Base-by-base conservation (phyloP, 306 rosid genomes). In the Casuarina glauca region DNA sequence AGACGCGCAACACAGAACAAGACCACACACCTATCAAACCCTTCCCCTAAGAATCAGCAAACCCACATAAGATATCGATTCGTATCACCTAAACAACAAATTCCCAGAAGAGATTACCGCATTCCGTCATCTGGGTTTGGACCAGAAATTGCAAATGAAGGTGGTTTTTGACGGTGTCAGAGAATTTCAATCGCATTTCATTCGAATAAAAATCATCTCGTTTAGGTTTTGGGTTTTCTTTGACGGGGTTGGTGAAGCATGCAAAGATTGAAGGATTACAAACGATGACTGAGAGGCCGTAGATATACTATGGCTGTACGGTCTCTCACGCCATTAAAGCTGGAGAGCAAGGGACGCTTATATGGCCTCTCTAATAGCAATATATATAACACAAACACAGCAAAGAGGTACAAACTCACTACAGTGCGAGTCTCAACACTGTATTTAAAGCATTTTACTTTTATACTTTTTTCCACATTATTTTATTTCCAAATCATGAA, bases 191-290 rank as follows among this genome's bases (percentile, higher is more conserved):
- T 77, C 41, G 69, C 81, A 78, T 66, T 73, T 20, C 55, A 42
- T 60, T 41, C 74, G n/a, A 72, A 19, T 12, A 12, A 46, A 54
- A 80, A 16, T 26, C 41, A 74, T 74, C 42, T 68, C 67, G 26
- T 48, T 78, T 58, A 72, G 63, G 54, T 61, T 54, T 45, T 74
- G 70, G 79, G 71, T 76, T 50, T 81, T 69, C 8, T 73, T 44
- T 74, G 26, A 10, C 82, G 72, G 53, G 69, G 85, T 84, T 78
- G 92, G 85, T 86, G 82, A 88, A 81, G 85, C 92, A 86, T 88
- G 92, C 90, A 88, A 88, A 82, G 87, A 82, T 84, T 84, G 73
- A 84, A 82, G 82, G 57, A 41, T 76, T 64, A 53, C 78, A 84
- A 80, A 80, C 86, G 87, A 74, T 84, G 74, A 79, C 83, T 17